phyloP scores from a whole-genome alignment of 2,329 filamentous ascomycete genomes.

The Hypoxylon sp. region DNA sequence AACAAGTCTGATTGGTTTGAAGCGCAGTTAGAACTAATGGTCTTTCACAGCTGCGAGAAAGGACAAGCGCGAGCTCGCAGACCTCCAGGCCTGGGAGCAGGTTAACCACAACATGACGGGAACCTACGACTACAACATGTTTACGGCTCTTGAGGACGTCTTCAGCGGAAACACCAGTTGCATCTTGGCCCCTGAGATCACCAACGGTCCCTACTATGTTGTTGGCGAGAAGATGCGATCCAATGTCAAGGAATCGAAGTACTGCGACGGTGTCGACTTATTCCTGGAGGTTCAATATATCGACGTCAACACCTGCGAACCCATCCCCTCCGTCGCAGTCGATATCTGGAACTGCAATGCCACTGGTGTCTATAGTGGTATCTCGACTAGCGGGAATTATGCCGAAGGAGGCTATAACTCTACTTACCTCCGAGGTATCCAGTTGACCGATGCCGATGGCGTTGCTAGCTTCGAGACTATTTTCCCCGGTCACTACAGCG shows the following conservation, averaged over 20 bases:
- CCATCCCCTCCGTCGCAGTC: constrained; percentile 58
- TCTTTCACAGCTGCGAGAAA: constrained; percentile 50
- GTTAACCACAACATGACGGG: constrained; percentile 56
- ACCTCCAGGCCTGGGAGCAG: constrained; percentile 54
- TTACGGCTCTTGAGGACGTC: constrained; percentile 54
- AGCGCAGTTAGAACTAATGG: not conserved
- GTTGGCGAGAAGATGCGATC: constrained; percentile 62
- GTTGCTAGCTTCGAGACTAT: constrained; percentile 64
- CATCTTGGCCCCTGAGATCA: constrained; percentile 56
- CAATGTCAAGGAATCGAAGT: constrained; percentile 61
- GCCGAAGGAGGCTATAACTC: constrained; percentile 56
- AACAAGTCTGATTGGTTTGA: not conserved
- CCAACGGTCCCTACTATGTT: constrained; percentile 61
- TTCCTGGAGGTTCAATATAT: constrained; percentile 63
- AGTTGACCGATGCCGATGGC: constrained; percentile 62
- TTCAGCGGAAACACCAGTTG: constrained; percentile 57
- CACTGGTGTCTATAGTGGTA: constrained; percentile 59
- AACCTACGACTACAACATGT: constrained; percentile 51
- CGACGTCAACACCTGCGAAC: constrained; percentile 63
- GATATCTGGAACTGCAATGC: constrained; percentile 63
- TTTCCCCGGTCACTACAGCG: constrained; percentile 61
- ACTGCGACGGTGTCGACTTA: constrained; percentile 59
- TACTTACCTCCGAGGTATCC: constrained; percentile 65
- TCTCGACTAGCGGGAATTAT: constrained; percentile 49
- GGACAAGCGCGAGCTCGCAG: constrained; percentile 54